These are phyloP conservation scores for Hypoxylon fuscum DNA, from an alignment of 495 filamentous ascomycete species.

Conservation along the genomic window DNA sequence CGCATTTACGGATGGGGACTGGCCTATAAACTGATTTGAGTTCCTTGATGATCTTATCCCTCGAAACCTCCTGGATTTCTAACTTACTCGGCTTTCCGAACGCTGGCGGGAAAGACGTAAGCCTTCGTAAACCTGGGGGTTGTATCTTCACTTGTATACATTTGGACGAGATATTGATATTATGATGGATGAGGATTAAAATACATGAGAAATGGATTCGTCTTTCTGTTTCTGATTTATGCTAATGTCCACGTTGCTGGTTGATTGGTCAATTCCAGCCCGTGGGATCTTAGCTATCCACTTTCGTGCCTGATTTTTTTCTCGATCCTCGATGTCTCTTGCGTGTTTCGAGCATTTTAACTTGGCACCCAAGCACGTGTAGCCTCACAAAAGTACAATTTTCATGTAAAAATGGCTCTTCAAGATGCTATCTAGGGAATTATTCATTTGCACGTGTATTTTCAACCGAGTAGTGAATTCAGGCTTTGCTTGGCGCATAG, in stretches of 20 bases:
- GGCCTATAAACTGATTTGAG: not conserved
- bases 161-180: too few relatives aligned
- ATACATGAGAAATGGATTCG: too few relatives aligned
- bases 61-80: too few relatives aligned
- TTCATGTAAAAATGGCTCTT: not conserved
- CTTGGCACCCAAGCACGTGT: constrained; percentile 17
- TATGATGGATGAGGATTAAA: too few relatives aligned
- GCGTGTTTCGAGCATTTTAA: constrained; percentile 1
- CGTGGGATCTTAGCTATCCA: constrained; percentile 1
- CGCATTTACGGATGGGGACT: constrained; percentile 19
- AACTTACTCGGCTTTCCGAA: not conserved
- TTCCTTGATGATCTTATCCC: not conserved
- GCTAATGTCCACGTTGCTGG: constrained; percentile 31
- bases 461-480: constrained; percentile 4
- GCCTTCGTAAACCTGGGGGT: too few relatives aligned
- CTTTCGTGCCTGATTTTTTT: not conserved
- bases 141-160: too few relatives aligned
- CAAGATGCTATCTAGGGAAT: not conserved
- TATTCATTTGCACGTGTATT: constrained; percentile 13
- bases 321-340: not conserved
- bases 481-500: constrained; percentile 22
- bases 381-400: not conserved
- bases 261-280: constrained; percentile 34
- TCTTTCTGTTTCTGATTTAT: too few relatives aligned
- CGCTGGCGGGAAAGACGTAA: too few relatives aligned